Conservation (phyloP, 805 yeast genomes). For the Myxozyma sirexii region DNA sequence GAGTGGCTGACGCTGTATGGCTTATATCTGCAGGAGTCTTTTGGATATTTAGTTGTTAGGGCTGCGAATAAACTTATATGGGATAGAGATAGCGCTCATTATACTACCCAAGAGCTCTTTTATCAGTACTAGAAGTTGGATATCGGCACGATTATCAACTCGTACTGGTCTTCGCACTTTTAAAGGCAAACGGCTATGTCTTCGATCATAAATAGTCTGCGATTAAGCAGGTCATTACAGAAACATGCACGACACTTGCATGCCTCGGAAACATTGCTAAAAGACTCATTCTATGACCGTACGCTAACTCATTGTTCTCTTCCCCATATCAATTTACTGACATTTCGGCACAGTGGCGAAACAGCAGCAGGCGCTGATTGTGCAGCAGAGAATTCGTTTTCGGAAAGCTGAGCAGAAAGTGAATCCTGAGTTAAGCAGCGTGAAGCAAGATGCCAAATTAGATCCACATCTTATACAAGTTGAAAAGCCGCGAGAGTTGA, state of each 20-base stretch:
- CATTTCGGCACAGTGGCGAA: slow-evolving; percentile 18
- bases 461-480: slow-evolving; percentile 13
- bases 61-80: too few relatives aligned
- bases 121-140: too few relatives aligned
- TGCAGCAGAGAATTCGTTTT: slow-evolving; percentile 2
- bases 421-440: slow-evolving; percentile 10
- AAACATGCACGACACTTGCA: neutral
- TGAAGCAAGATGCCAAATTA: slow-evolving; percentile 4
- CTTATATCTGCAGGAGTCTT: too few relatives aligned
- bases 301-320: neutral
- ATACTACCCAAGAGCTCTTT: too few relatives aligned
- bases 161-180: too few relatives aligned
- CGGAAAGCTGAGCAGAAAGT: slow-evolving; percentile 10
- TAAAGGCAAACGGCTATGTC: too few relatives aligned
- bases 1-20: too few relatives aligned
- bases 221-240: neutral
- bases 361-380: slow-evolving; percentile 7
- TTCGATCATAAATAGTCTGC: too few relatives aligned
- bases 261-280: neutral
- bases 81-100: too few relatives aligned
- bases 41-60: too few relatives aligned
- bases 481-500: slow-evolving; percentile 14
- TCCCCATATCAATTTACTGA: neutral
- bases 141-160: too few relatives aligned
- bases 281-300: slow-evolving; percentile 1